Evolutionary conservation across 2,329 filamentous ascomycete species (phyloP).

Genomic region (Aureobasidium lini): DNA sequence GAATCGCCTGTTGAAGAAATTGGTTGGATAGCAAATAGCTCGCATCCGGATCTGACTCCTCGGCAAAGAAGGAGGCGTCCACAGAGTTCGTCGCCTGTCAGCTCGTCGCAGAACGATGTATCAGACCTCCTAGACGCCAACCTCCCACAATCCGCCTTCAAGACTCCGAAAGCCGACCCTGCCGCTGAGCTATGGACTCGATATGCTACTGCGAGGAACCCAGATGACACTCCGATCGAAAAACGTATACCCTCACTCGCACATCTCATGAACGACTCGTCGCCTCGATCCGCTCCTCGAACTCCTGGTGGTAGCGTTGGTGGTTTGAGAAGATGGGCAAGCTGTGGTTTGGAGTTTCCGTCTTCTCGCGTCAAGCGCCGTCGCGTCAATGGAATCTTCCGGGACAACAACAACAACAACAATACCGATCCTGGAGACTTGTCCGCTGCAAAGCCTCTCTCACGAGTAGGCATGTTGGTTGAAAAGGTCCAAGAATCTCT

Average conservation of each 20-base stretch:
- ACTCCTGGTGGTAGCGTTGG: slow-evolving; percentile 39
- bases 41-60: slow-evolving; percentile 34
- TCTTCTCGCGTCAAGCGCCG: slow-evolving; percentile 35
- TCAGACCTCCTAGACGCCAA: slow-evolving; percentile 23
- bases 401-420: slow-evolving; percentile 24
- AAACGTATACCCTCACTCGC: slow-evolving; percentile 34
- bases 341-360: slow-evolving; percentile 44
- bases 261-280: slow-evolving; percentile 39
- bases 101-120: slow-evolving; percentile 30
- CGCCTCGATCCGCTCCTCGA: slow-evolving; percentile 36
- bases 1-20: slow-evolving; percentile 55
- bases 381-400: slow-evolving; percentile 29
- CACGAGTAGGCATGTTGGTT: slow-evolving; percentile 28
- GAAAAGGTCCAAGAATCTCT: slow-evolving; percentile 41
- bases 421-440: slow-evolving; percentile 22
- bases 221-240: slow-evolving; percentile 29
- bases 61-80: slow-evolving; percentile 39
- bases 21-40: slow-evolving; percentile 48
- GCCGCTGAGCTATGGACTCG: slow-evolving; percentile 40
- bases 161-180: slow-evolving; percentile 41
- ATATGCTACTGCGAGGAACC: slow-evolving; percentile 32
- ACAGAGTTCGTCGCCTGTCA: slow-evolving; percentile 39
- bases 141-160: slow-evolving; percentile 22
- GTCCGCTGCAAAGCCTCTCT: slow-evolving; percentile 19
- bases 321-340: slow-evolving; percentile 43